Evolutionary conservation across 2,329 filamentous ascomycete genomes (phyloP).

Genomic region (Didymella pomorum): DNA sequence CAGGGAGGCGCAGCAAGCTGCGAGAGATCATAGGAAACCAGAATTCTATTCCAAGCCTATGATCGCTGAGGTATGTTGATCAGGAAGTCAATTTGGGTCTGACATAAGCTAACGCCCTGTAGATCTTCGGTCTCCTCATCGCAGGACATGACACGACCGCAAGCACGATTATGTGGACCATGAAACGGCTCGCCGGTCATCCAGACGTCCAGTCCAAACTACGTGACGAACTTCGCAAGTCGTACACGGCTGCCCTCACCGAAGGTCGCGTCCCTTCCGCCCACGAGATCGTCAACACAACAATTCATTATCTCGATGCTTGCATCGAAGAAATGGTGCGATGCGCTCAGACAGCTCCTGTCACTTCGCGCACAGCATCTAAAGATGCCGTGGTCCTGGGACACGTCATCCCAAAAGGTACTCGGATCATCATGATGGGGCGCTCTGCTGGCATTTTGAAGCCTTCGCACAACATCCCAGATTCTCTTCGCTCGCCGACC

Average conservation of each 20-base stretch:
- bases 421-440: neutral
- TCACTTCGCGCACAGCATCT: neutral
- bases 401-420: neutral
- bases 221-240: neutral
- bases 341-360: neutral
- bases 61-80: neutral
- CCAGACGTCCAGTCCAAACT: neutral
- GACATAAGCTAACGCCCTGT: neutral
- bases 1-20: neutral
- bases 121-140: neutral
- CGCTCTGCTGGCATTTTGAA: neutral
- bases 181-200: neutral
- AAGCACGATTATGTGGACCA: neutral
- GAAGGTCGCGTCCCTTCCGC: neutral
- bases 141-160: neutral
- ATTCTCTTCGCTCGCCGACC: neutral
- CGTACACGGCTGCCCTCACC: neutral
- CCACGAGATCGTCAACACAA: neutral
- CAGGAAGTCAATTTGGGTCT: neutral
- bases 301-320: neutral
- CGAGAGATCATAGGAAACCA: neutral
- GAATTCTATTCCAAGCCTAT: neutral
- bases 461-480: neutral
- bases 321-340: neutral
- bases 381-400: neutral